Evolutionary conservation across 768 basidiomycete species (phyloP), one percentile per base, ranked within the genome.

Genomic region (Leccinum pellstonianum): DNA sequence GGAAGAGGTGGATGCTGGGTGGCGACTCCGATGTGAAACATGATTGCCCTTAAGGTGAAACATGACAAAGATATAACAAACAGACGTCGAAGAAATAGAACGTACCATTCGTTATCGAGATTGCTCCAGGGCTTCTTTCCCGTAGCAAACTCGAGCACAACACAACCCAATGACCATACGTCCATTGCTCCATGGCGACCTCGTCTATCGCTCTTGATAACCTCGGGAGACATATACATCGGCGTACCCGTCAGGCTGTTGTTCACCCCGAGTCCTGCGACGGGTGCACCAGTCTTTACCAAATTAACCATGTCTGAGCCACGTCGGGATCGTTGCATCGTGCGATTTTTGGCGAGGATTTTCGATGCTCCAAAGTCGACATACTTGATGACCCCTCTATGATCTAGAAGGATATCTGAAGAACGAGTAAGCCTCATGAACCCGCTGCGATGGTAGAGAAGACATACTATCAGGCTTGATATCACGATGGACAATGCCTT

Each of bases 171-270:
- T 23, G 94, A 93, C 97, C 97, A 99, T 48, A 99, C 88, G 72
- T 99, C 97, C 91, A 97, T 97, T 11, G 96, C 93, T 17, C 97
- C 97, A 63, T 92, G 87, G 54, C 90, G 81, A 27, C 95, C 94
- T 14, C 86, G 80, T 62, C 83, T 88, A 66, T 96, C 93, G 66
- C 91, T 97, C 77, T 96, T 93, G 79, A 99, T 98, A 56, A 97
- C 86, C 72, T 99, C 97, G 2, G 97, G 97, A 5, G 95, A 97
- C 93, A 99, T 98, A 75, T 99, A 98, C 96, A 98, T 98, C 0
- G 97, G 97, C 12, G 97, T 99, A 17, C 95, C 96, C 1, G 95
- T 97, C 35, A 99, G 77, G 65, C 91, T 91, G 75, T 94, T 95
- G 70, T 87, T 87, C 75, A 88, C 79, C 33, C 81, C 84, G 25